These are phyloP conservation scores for Suillus placidus DNA, from an alignment of 768 basidiomycete species.

Conservation along the genomic window DNA sequence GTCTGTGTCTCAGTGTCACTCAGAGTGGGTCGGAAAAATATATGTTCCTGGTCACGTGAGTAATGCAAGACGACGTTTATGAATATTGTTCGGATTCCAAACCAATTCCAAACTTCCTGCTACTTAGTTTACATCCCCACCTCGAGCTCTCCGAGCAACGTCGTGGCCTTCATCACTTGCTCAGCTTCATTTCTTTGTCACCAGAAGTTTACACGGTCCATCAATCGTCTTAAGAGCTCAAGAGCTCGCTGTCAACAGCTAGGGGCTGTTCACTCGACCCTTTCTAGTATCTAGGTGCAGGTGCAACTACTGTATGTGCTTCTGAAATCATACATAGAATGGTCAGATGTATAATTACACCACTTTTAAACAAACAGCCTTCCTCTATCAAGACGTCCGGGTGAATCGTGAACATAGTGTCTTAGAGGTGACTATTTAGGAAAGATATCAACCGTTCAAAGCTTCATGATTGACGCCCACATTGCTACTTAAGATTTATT, in stretches of 20 bases:
- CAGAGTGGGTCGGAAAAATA: too few species aligned
- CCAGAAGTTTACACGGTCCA: background rate
- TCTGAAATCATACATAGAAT: background rate
- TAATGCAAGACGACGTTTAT: background rate
- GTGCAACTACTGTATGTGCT: background rate
- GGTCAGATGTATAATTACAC: background rate
- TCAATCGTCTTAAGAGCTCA: background rate
- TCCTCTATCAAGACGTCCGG: background rate
- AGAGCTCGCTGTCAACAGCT: background rate
- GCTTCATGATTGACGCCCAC: background rate
- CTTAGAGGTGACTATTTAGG: conserved; percentile 1
- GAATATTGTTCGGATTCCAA: too few species aligned
- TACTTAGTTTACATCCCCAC: background rate
- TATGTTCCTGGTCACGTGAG: conserved; percentile 20
- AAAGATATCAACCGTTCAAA: background rate
- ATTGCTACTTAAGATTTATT: background rate
- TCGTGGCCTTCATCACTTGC: background rate
- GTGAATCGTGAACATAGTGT: background rate
- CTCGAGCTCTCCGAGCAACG: background rate
- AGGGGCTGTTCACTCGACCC: background rate
- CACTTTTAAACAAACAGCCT: background rate
- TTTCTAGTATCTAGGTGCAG: background rate
- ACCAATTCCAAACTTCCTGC: background rate
- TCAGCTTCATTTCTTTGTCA: background rate
- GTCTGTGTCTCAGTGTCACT: too few species aligned